Evolutionary conservation across 176 grass and related monocot species (phyloP).

Genomic region (Musa troglodytarum): DNA sequence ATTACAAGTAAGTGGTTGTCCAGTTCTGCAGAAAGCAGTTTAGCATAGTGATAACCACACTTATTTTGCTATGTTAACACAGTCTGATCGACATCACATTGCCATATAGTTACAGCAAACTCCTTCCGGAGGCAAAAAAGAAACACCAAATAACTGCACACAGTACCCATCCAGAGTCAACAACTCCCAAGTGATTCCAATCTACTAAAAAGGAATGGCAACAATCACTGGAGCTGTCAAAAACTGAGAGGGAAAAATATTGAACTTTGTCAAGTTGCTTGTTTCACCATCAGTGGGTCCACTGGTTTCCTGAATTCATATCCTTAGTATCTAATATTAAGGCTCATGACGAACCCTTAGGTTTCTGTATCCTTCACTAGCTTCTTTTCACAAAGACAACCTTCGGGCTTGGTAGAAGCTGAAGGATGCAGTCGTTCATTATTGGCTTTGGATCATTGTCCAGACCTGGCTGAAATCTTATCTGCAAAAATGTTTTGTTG

Average conservation of each 20-base stretch:
- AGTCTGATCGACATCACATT: not conserved
- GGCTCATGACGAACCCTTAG: slow-evolving; percentile 6
- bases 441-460: slow-evolving; percentile 18
- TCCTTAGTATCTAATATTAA: slow-evolving; percentile 27
- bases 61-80: not conserved
- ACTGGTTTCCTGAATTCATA: slow-evolving; percentile 2
- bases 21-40: too few relatives aligned
- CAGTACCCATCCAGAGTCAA: slow-evolving; percentile 28
- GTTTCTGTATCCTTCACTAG: slow-evolving; percentile 2
- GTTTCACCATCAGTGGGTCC: slow-evolving; percentile 13
- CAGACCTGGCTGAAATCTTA: slow-evolving; percentile 38
- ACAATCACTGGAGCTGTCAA: slow-evolving; percentile 49
- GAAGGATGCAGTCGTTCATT: slow-evolving; percentile 24
- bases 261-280: slow-evolving; percentile 24
- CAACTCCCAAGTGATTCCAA: slow-evolving; percentile 47
- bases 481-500: slow-evolving; percentile 35
- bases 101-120: not conserved
- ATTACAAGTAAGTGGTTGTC: not conserved
- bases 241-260: slow-evolving; percentile 61
- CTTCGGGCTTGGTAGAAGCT: slow-evolving; percentile 44
- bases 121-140: slow-evolving; percentile 1
- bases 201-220: slow-evolving; percentile 25
- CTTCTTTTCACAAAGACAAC: slow-evolving; percentile 50
- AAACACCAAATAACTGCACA: not conserved
- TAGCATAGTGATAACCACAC: not conserved